Base-by-base conservation (phyloP, 2,329 filamentous ascomycete genomes). In the Gremmenia infestans region DNA sequence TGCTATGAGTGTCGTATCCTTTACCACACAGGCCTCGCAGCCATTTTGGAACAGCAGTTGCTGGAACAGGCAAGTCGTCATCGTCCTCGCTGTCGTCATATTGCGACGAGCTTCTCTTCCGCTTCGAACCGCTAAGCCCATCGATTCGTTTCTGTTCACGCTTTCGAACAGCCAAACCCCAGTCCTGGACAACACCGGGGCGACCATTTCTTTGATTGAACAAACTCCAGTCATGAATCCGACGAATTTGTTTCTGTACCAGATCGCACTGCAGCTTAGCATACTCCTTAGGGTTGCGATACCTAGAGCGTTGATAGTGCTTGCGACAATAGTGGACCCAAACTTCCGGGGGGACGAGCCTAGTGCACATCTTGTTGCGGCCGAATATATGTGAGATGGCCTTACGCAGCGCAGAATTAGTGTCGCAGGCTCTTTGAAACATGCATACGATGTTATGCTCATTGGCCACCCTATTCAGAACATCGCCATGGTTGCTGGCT, bases 321-420 rank as follows among this genome's bases (percentile, higher is more conserved):
- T 92, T 92, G 37, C 89, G 82, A 70, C 90, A 94, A 68, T 83
- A 87, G 65, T 87, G 82, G 0, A 90, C 82, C 88, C 88, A 93
- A 2, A 89, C 80, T 22, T 81, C 72, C 5, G 80, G 73, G 0
- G 87, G 87, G 49, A 94, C 89, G 46, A 78, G 76, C 36, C 86
- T 80, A 0, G 89, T 94, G 65, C 84, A 87, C 7, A 81, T 77
- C 72, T 94, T 94, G 76, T 94, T 94, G 39, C 90, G 82, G 22
- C 89, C 89, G 63, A 93, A 93, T 54, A 92, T 81, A 66, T 94
- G 88, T 0, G 87, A 91, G 57, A 93, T 87, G 5, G 87, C 84
- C 72, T 93, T 93, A 48, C 89, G 82, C 23, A 80, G 79, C 54
- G 81, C 78, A 5, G 82, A 83, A 4, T 77, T 78, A 0, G 82